A percentile compares a stretch with the other conserved stretches of the same genome.
Evolutionary conservation across 352 stramenopile genomes (phyloP).

Genomic region (Peronospora belbahrii): DNA sequence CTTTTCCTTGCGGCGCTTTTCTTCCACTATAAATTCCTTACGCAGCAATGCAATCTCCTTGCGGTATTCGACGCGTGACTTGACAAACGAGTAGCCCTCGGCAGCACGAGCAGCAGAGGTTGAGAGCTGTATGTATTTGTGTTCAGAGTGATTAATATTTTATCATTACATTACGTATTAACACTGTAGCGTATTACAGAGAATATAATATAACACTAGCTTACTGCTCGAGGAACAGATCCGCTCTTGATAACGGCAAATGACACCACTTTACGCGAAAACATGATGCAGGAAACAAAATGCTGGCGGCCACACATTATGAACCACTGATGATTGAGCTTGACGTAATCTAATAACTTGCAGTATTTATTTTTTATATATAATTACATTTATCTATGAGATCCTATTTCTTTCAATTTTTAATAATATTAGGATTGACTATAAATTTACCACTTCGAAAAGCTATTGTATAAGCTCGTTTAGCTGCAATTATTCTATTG

Average conservation of each 20-base stretch:
- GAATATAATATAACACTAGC: too few relatives aligned
- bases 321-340: background rate
- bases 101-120: constrained; percentile 19
- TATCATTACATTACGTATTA: too few relatives aligned
- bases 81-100: constrained; percentile 66
- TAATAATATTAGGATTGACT: too few relatives aligned
- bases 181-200: too few relatives aligned
- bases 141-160: too few relatives aligned
- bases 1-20: constrained; percentile 64
- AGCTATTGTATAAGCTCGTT: too few relatives aligned
- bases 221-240: constrained; percentile 26
- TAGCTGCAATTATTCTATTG: too few relatives aligned
- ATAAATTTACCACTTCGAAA: too few relatives aligned
- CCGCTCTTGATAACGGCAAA: constrained; percentile 20
- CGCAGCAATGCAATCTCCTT: constrained; percentile 58
- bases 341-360: background rate
- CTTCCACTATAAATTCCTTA: constrained; percentile 69
- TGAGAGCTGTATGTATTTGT: constrained; percentile 45
- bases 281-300: constrained; percentile 23
- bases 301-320: constrained; percentile 18
- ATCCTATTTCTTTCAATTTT: too few relatives aligned
- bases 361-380: too few relatives aligned
- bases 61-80: constrained; percentile 60
- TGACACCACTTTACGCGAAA: constrained; percentile 29
- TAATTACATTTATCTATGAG: too few relatives aligned